These are phyloP conservation scores for Ananas comosus DNA, from an alignment of 176 grass and related monocot genomes.

Conservation along the genomic window DNA sequence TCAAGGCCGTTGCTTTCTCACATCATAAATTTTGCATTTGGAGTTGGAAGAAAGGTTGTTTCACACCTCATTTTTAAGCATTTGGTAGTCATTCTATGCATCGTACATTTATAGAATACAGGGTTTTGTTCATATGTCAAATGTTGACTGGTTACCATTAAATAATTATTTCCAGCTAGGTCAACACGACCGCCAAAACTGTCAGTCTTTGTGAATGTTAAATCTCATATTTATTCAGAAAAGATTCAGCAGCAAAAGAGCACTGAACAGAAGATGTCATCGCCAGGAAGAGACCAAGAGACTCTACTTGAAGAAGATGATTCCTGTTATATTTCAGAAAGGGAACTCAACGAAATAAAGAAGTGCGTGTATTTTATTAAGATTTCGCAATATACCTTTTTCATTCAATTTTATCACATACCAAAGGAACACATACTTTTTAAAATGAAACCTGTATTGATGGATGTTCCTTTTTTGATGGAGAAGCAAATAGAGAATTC, in stretches of 20 bases:
- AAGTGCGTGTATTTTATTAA: not conserved
- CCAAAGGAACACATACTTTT: not conserved
- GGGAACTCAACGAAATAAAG: not conserved
- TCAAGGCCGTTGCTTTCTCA: not conserved
- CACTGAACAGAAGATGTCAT: not conserved
- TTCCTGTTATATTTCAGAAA: not conserved
- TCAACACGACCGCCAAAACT: not conserved
- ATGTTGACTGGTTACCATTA: too few species aligned
- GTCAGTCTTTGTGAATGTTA: slow-evolving; percentile 3
- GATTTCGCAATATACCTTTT: not conserved
- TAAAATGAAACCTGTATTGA: not conserved
- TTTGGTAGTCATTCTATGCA: not conserved
- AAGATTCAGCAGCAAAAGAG: slow-evolving; percentile 4
- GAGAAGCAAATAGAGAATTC: not conserved
- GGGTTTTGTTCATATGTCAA: too few species aligned
- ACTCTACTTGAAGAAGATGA: not conserved
- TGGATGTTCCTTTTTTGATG: not conserved
- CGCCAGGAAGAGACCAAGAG: not conserved
- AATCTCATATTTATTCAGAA: not conserved
- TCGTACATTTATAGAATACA: not conserved
- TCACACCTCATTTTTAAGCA: not conserved
- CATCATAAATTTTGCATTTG: slow-evolving; percentile 2
- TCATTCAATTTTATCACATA: not conserved
- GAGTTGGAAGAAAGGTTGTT: not conserved
- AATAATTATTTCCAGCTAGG: not conserved